Conservation (phyloP, 192 early-diverging fungal genomes). For the Umbelopsis sp. region DNA sequence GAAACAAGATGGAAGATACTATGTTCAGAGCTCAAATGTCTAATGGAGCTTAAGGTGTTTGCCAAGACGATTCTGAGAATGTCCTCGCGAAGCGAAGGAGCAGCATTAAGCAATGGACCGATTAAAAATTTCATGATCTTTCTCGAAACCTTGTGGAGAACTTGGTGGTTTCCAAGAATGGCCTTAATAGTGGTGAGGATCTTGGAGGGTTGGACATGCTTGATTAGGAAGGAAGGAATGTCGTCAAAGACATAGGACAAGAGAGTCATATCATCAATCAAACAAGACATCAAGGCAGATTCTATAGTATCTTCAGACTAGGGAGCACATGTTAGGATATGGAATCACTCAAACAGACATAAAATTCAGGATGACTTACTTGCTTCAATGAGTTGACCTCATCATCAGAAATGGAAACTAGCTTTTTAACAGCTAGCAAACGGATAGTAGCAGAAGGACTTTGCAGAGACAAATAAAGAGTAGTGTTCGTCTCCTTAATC, state of each 20-base stretch:
- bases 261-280: conserved; percentile 33
- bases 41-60: background rate
- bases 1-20: conserved; percentile 9
- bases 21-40: background rate
- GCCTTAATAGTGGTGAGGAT: conserved; percentile 31
- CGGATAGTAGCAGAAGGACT: conserved; percentile 72
- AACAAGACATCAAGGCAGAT: conserved; percentile 38
- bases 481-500: conserved; percentile 71
- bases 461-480: conserved; percentile 80
- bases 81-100: background rate
- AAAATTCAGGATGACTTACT: background rate
- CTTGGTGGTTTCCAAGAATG: conserved; percentile 27
- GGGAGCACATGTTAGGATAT: background rate
- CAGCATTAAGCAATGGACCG: conserved; percentile 9
- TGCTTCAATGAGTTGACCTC: conserved; percentile 30
- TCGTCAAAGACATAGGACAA: conserved; percentile 36
- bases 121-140: conserved; percentile 29
- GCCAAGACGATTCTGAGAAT: conserved; percentile 11
- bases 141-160: conserved; percentile 29
- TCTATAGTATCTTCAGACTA: conserved; percentile 27
- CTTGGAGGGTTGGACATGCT: conserved; percentile 37
- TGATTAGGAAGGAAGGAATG: conserved; percentile 39
- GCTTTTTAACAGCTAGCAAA: conserved; percentile 66
- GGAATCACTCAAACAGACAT: background rate
- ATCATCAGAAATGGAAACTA: conserved; percentile 56